Evolutionary conservation across 192 early-diverging fungal species (phyloP).

Genomic region (Coemansia sp.): DNA sequence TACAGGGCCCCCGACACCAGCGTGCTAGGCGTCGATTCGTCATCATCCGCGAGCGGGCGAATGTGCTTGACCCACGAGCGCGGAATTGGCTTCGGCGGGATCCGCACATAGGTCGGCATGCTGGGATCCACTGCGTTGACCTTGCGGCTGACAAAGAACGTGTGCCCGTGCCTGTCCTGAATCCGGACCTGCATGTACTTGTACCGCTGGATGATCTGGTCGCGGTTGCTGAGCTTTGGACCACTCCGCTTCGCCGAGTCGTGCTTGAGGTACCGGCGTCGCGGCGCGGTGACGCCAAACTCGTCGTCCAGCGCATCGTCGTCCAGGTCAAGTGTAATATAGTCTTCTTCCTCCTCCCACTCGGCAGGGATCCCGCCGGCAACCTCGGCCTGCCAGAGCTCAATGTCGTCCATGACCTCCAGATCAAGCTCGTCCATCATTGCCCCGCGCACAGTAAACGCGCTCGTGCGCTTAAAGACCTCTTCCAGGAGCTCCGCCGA

Average conservation of each 20-base stretch:
- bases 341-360: slow-evolving; percentile 72
- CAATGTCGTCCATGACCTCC: slow-evolving; percentile 54
- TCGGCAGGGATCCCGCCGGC: slow-evolving; percentile 66
- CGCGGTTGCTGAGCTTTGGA: slow-evolving; percentile 51
- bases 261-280: slow-evolving; percentile 37
- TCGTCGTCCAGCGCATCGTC: slow-evolving; percentile 77
- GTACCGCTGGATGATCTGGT: slow-evolving; percentile 72
- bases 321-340: slow-evolving; percentile 55
- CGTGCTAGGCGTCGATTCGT: slow-evolving; percentile 24
- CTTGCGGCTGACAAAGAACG: slow-evolving; percentile 80
- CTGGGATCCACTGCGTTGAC: slow-evolving; percentile 75
- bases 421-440: slow-evolving; percentile 45
- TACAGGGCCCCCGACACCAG: slow-evolving; percentile 31
- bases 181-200: slow-evolving; percentile 83
- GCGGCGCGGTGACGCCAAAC: slow-evolving; percentile 50
- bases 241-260: slow-evolving; percentile 42
- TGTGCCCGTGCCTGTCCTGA: slow-evolving; percentile 79
- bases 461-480: slow-evolving; percentile 82
- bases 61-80: slow-evolving; percentile 84
- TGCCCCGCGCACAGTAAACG: slow-evolving; percentile 62
- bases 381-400: slow-evolving; percentile 74
- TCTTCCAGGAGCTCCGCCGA: slow-evolving; percentile 80
- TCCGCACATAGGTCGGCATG: slow-evolving; percentile 82
- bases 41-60: slow-evolving; percentile 29
- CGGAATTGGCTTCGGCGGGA: slow-evolving; percentile 78